Percentiles rank a stretch among this genome's conserved stretches.
These are phyloP conservation scores for Erythrobasidium hasegawianum DNA, from an alignment of 1,284 basidiomycete species.

Conservation along the genomic window DNA sequence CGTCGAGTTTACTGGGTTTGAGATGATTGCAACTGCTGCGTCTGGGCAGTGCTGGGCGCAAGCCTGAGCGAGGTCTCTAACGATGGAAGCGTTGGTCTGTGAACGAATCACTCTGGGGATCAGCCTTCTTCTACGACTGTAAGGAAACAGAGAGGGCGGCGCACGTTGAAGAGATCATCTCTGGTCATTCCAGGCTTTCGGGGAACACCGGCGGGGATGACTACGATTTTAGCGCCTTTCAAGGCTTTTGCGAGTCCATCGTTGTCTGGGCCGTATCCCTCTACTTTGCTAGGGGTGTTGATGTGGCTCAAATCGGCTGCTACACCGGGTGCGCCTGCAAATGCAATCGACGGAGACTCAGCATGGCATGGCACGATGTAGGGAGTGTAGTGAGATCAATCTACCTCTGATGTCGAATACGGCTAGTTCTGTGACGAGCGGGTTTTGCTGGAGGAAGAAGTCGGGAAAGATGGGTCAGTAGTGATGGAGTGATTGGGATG, in stretches of 20 bases:
- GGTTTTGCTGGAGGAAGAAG: slow-evolving; percentile 64
- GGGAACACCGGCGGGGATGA: slow-evolving; percentile 93
- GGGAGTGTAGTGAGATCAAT: no score
- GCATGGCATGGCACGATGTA: no score
- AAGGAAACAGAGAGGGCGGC: slow-evolving; percentile 47
- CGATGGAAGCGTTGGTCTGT: slow-evolving; percentile 89
- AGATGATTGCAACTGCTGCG: slow-evolving; percentile 91
- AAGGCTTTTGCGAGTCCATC: slow-evolving; percentile 83
- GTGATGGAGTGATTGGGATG: no score
- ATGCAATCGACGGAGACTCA: background rate
- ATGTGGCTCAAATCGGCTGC: slow-evolving; percentile 60
- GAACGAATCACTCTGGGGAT: background rate
- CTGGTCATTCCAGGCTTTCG: slow-evolving; percentile 84
- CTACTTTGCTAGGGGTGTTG: slow-evolving; percentile 78
- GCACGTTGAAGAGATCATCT: slow-evolving; percentile 97
- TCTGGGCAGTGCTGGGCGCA: slow-evolving; percentile 82
- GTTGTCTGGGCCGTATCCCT: slow-evolving; percentile 65
- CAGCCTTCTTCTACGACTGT: background rate
- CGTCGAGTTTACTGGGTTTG: slow-evolving; percentile 69
- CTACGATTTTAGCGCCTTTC: slow-evolving; percentile 79
- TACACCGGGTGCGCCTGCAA: slow-evolving; percentile 42
- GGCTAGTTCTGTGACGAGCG: slow-evolving; percentile 62
- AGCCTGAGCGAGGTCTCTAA: slow-evolving; percentile 87
- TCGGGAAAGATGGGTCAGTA: background rate
- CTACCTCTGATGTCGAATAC: slow-evolving; percentile 86